A percentile compares a stretch with the other conserved stretches of the same genome.
Conservation (phyloP, 2,329 filamentous ascomycete genomes). For the Grosmannia clavigera region DNA sequence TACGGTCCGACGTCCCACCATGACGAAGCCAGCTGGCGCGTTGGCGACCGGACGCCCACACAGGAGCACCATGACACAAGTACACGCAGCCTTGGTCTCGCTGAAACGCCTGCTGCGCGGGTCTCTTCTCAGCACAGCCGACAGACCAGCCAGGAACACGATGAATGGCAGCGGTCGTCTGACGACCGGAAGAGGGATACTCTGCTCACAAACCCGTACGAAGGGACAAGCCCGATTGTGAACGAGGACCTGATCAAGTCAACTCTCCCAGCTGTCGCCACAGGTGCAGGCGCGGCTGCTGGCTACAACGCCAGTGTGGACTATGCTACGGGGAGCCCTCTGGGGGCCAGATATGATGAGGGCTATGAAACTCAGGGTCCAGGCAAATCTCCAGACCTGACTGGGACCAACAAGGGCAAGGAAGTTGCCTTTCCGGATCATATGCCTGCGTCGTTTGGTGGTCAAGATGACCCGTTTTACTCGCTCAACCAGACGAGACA, state of each 20-base stretch:
- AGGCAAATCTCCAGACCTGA: conserved; percentile 39
- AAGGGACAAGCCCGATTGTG: conserved; percentile 49
- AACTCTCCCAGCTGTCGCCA: conserved; percentile 14
- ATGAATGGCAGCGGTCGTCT: conserved; percentile 51
- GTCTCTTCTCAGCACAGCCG: conserved; percentile 38
- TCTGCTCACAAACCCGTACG: conserved; percentile 54
- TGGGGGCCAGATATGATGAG: conserved; percentile 59
- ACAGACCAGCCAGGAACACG: conserved; percentile 43
- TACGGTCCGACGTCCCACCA: conserved; percentile 51
- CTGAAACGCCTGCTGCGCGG: conserved; percentile 32
- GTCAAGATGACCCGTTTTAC: conserved; percentile 55
- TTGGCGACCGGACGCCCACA: conserved; percentile 20
- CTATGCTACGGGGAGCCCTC: conserved; percentile 43
- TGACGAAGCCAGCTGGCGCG: conserved; percentile 17
- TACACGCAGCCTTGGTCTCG: conserved; percentile 37
- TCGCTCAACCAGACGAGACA: conserved; percentile 49
- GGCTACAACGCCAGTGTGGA: conserved; percentile 13
- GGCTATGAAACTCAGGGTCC: conserved; percentile 75
- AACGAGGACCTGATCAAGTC: conserved; percentile 31
- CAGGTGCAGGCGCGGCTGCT: conserved; percentile 21
- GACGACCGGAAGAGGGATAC: conserved; percentile 54
- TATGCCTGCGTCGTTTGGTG: conserved; percentile 20
- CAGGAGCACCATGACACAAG: conserved; percentile 21
- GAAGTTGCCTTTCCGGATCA: conserved; percentile 39
- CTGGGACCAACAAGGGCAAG: conserved; percentile 39